Conservation (phyloP, 2,329 filamentous ascomycete genomes). For the Penicillium sp. region DNA sequence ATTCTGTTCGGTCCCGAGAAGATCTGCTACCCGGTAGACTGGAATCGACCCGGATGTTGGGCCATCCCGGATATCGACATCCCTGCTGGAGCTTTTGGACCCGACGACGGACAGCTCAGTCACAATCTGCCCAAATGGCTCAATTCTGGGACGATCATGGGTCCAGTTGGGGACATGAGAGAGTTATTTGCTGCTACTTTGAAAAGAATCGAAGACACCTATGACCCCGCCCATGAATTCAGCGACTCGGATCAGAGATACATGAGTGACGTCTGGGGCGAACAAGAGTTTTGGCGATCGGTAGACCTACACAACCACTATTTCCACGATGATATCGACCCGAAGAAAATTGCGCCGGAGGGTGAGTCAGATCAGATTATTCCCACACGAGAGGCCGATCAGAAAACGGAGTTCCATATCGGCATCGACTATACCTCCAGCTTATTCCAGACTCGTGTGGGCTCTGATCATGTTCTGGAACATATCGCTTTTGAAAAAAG, state of each 20-base stretch:
- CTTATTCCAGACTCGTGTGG: slow-evolving; percentile 16
- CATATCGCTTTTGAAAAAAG: slow-evolving; percentile 6
- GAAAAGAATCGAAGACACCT: slow-evolving; percentile 10
- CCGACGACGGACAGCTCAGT: slow-evolving; percentile 7
- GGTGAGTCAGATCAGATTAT: slow-evolving; percentile 1
- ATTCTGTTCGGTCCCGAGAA: slow-evolving; percentile 19
- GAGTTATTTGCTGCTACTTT: slow-evolving; percentile 12
- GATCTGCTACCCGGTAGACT: slow-evolving; percentile 13
- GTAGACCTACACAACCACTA: slow-evolving; percentile 7
- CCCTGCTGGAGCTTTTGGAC: slow-evolving; percentile 14
- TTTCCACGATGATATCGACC: slow-evolving; percentile 12
- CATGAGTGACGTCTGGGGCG: slow-evolving; percentile 19
- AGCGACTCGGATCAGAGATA: slow-evolving; percentile 19
- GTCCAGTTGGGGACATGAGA: slow-evolving; percentile 16
- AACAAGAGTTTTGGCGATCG: slow-evolving; percentile 14
- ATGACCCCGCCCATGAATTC: slow-evolving; percentile 10
- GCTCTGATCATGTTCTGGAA: slow-evolving; percentile 12
- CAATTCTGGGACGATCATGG: slow-evolving; percentile 18
- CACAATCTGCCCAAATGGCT: slow-evolving; percentile 15
- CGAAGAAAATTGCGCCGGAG: slow-evolving; percentile 4
- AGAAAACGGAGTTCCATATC: slow-evolving; percentile 13
- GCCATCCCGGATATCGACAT: slow-evolving; percentile 13
- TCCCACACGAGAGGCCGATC: not conserved
- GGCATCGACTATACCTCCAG: slow-evolving; percentile 13
- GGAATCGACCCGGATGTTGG: slow-evolving; percentile 14